Base-by-base conservation (phyloP, 805 yeast genomes). In the Suhomyces tanzawaensis region DNA sequence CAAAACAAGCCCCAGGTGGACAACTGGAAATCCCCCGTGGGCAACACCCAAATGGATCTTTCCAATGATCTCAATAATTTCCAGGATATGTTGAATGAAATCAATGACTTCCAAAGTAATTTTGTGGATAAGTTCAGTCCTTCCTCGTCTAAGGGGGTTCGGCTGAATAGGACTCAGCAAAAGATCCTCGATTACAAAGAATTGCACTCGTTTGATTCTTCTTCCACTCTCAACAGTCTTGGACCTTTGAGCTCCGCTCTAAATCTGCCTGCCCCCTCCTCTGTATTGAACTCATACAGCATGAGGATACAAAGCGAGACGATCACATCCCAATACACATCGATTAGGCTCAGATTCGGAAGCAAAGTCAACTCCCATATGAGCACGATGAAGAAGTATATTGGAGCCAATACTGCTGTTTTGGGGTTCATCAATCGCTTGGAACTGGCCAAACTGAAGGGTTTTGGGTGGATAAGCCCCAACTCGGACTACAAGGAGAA, bases 251-350 rank as follows among this genome's bases (percentile, higher is more conserved):
- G 24, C 11, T 21, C 6, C 5, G n/a, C 16, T 11, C 16, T 15
- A 27, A 16, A 24, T 29, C 47, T 18, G 32, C 31, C 17, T 19
- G 27, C 27, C 13, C 17, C 42, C 19, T 23, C 6, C 7, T 7
- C 32, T 39, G 41, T 25, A 19, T 32, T 32, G 33, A 32, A 27
- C 22, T 32, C 37, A 1, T 55, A 59, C 40, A 45, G 51, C 18
- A 51, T 54, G 22, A 60, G 53, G 34, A 65, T 64, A 18, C 71
- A 65, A 39, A 58, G 67, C 44, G 72, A 68, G 41, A 57, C 61
- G 2, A 48, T 68, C 4, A 40, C 50, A 29, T 53, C 62, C 2
- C 68, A 68, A 35, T 68, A 66, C 51, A 65, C 60, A 4, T 58
- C 60, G 11, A 62, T 68, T 9, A 44, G 72, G 24, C 49, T 64